Percentiles rank a stretch among this genome's conserved stretches.
phyloP scores from a whole-genome alignment of 345 rosid genomes.

The Boechera retrofracta region DNA sequence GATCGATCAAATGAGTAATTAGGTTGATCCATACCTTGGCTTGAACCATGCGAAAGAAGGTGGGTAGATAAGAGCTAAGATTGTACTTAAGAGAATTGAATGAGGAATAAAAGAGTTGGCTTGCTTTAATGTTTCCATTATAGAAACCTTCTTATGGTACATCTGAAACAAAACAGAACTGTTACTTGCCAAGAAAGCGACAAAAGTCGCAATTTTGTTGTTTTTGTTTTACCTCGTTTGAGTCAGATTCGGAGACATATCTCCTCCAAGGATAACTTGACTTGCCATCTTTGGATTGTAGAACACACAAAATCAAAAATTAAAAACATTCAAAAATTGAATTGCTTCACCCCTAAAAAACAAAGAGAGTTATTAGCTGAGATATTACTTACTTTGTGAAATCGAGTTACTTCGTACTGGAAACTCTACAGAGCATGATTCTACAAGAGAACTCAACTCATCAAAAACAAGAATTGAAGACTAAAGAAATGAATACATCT shows the following conservation, averaged over 20 bases:
- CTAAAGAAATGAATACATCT: neutral
- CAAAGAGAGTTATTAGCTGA: conserved; percentile 29
- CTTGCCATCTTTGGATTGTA: conserved; percentile 39
- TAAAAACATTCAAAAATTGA: neutral
- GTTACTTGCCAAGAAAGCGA: conserved; percentile 24
- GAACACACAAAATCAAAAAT: neutral
- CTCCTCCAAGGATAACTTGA: conserved; percentile 45
- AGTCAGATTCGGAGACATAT: conserved; percentile 48
- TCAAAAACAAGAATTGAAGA: conserved; percentile 3
- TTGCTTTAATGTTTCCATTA: conserved; percentile 63
- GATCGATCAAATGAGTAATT: neutral
- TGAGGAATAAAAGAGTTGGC: conserved; percentile 86
- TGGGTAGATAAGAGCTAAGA: conserved; percentile 83
- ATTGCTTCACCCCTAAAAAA: neutral
- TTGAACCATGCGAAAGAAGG: conserved; percentile 97
- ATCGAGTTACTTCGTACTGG: conserved; percentile 34
- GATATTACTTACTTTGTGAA: conserved; percentile 43
- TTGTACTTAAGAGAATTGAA: conserved; percentile 71
- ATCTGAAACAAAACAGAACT: conserved; percentile 45
- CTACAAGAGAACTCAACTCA: conserved; percentile 15
- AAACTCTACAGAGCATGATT: conserved; percentile 24
- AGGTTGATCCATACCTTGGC: conserved; percentile 56
- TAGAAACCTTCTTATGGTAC: conserved; percentile 46
- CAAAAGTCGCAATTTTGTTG: neutral
- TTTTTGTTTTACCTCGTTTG: conserved; percentile 52